A percentile compares a stretch with the other conserved stretches of the same genome.
These are phyloP conservation scores for Auriscalpium microsporum DNA, from an alignment of 768 basidiomycete species.

Conservation along the genomic window DNA sequence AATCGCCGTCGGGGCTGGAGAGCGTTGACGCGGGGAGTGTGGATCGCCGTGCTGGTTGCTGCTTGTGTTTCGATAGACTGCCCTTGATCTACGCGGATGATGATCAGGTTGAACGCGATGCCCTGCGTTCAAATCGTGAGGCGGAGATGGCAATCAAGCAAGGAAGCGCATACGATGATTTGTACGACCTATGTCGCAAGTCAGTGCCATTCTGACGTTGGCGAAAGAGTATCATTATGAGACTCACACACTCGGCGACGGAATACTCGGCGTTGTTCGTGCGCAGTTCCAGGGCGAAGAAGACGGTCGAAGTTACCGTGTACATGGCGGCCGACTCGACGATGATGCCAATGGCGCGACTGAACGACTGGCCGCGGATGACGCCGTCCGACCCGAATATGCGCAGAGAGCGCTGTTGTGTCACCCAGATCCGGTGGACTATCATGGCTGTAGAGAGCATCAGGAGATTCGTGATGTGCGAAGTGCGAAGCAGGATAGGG, in stretches of 20 bases:
- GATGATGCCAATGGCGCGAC: slow-evolving; percentile 20
- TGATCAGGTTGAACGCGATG: slow-evolving; percentile 25
- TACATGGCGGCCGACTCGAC: slow-evolving; percentile 25
- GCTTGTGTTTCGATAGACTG: slow-evolving; percentile 4
- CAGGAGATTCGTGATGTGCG: not conserved
- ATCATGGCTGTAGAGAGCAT: not conserved
- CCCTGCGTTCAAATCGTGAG: not conserved
- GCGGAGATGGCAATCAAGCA: not conserved
- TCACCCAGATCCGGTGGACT: not conserved
- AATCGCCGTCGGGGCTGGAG: too few species aligned
- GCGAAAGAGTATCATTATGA: not conserved
- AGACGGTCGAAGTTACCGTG: slow-evolving; percentile 14
- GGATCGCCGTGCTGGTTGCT: not conserved
- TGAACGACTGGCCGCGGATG: not conserved
- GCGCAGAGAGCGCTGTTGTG: not conserved
- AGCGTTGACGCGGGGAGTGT: too few species aligned
- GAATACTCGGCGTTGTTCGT: slow-evolving; percentile 20
- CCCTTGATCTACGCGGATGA: slow-evolving; percentile 17
- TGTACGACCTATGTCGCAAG: not conserved
- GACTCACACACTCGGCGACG: slow-evolving; percentile 18
- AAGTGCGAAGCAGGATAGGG: not conserved
- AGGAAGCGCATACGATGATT: slow-evolving; percentile 7
- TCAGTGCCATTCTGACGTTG: not conserved
- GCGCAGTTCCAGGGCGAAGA: slow-evolving; percentile 16
- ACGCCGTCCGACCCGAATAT: not conserved